A percentile compares a stretch with the other conserved stretches of the same genome.
Conservation (phyloP, 1,139 yeast species). For the Hyphopichia pseudoburtonii region DNA sequence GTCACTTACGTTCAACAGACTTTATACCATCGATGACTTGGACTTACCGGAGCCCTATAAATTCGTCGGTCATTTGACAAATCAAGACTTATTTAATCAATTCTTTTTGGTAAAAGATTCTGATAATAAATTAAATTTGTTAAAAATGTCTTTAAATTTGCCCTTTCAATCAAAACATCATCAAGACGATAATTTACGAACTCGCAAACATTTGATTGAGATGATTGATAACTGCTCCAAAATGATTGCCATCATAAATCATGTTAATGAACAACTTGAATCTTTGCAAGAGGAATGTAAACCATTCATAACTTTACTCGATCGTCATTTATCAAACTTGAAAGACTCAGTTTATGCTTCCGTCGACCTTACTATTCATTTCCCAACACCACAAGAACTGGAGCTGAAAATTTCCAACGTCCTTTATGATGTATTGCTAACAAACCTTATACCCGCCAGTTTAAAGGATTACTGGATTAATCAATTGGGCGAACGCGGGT, state of each 20-base stretch:
- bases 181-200: slow-evolving; percentile 7
- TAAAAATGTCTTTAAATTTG: slow-evolving; percentile 12
- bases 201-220: slow-evolving; percentile 16
- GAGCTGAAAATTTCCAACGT: slow-evolving; percentile 11
- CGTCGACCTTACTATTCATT: slow-evolving; percentile 13
- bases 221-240: slow-evolving; percentile 32
- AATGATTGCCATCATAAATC: slow-evolving; percentile 26
- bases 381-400: slow-evolving; percentile 12
- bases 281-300: slow-evolving; percentile 37
- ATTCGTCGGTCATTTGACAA: slow-evolving; percentile 17
- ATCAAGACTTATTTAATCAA: slow-evolving; percentile 29
- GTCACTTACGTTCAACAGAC: slow-evolving; percentile 33
- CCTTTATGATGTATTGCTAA: slow-evolving; percentile 53
- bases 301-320: slow-evolving; percentile 41
- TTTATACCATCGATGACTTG: slow-evolving; percentile 26
- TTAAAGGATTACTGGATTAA: slow-evolving; percentile 44
- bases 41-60: slow-evolving; percentile 13
- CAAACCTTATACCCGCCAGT: slow-evolving; percentile 52
- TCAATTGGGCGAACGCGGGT: slow-evolving; percentile 68
- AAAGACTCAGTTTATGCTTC: slow-evolving; percentile 20
- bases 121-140: slow-evolving; percentile 11
- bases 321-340: slow-evolving; percentile 34
- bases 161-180: neutral
- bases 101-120: slow-evolving; percentile 22
- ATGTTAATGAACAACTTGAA: slow-evolving; percentile 38